Evolutionary conservation across 2,329 filamentous ascomycete species (phyloP), one percentile per base, ranked within the genome.

Genomic region (Exophiala bonariae): DNA sequence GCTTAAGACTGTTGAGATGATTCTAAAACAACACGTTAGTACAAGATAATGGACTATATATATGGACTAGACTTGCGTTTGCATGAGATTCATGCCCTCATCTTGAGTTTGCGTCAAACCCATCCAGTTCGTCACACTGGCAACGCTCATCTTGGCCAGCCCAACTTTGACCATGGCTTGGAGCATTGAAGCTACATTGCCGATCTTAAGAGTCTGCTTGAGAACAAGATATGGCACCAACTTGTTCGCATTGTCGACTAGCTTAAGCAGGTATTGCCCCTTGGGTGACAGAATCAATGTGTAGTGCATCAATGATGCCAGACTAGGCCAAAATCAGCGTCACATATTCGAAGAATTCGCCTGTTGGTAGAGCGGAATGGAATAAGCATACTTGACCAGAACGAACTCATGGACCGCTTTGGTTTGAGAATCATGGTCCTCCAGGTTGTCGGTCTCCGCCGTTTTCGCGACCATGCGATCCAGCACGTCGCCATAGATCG

Each of bases 161-260:
- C 91, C 74, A 13, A 92, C 70, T 43, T 76, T 79, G 63, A 87
- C 77, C 77, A 92, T 83, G 48, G 78, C 87, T 59, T 79, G 86
- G 46, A 92, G 83, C 87, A 93, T 91, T 16, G 82, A 86, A 1
- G 87, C 87, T 0, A 87, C 87, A 62, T 92, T 93, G 4, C 87
- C 85, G 11, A 91, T 77, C 32, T 82, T 80, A 3, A 93, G 70
- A 0, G 86, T 89, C 63, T 91, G 86, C 50, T 83, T 78, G 41
- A 91, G 75, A 54, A 89, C 72, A 33, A 78, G 75, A 63, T 90
- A 92, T 0, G 87, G 87, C 0, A 89, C 69, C 46, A 91, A 72
- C 45, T 78, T 80, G 64, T 91, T 83, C 9, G 85, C 75, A 54
- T 81, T 87, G 47, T 85, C 82, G 22, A 89, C 68, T 31, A 91